These are phyloP conservation scores for Castanea crenata DNA, from an alignment of 306 rosid genomes.

Conservation along the genomic window DNA sequence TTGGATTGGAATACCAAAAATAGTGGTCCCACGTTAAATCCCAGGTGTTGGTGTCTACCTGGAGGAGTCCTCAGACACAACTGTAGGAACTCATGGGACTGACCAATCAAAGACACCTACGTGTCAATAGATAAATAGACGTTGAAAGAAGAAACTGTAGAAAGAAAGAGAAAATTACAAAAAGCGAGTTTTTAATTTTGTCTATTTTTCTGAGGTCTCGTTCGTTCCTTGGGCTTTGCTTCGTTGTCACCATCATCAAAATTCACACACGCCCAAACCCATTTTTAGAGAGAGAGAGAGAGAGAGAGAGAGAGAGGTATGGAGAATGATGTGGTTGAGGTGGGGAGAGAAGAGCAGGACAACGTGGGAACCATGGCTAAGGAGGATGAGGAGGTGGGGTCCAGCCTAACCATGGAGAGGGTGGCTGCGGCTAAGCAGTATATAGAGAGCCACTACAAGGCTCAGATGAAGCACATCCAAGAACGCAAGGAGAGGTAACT, in stretches of 20 bases:
- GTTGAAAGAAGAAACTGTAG: not conserved
- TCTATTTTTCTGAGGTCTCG: conserved; percentile 33
- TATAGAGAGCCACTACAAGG: conserved; percentile 78
- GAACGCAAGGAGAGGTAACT: conserved; percentile 84
- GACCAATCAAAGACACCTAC: conserved; percentile 1
- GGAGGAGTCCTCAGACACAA: not conserved
- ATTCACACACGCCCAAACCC: conserved; percentile 20
- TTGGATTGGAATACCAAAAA: not conserved
- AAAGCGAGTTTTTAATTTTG: not conserved
- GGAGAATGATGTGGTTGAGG: conserved; percentile 39
- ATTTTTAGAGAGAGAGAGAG: conserved; percentile 6
- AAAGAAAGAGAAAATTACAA: not conserved
- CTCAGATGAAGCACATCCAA: conserved; percentile 69
- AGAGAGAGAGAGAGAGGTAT: conserved; percentile 7
- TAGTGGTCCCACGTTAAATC: not conserved
- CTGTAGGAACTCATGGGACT: not conserved
- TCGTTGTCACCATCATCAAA: conserved; percentile 45
- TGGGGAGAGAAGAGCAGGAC: conserved; percentile 19
- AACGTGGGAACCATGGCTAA: conserved; percentile 27
- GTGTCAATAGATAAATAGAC: conserved; percentile 19
- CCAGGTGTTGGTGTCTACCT: not conserved
- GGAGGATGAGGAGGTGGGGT: conserved; percentile 43
- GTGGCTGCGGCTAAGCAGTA: conserved; percentile 90
- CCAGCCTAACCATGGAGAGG: conserved; percentile 83
- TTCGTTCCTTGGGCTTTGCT: conserved; percentile 22